Evolutionary conservation across 768 basidiomycete species (phyloP), one percentile per base, ranked within the genome.

Genomic region (Rhodotorula sphaerocarpa): DNA sequence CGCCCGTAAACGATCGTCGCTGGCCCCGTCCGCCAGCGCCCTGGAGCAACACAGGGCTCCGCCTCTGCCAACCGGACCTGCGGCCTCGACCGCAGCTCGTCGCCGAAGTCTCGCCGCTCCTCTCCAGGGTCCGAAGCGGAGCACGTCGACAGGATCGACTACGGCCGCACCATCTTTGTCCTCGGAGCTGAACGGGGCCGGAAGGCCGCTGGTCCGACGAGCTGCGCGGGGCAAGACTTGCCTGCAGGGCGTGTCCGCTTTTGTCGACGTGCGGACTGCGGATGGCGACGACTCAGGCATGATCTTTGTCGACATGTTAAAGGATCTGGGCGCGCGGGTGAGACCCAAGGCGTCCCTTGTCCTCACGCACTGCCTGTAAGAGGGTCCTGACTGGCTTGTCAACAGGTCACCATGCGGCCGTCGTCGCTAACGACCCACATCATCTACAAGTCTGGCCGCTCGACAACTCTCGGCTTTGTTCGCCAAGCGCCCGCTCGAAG

Each of bases 251-350:
- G 90, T 89, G 58, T 79, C 81, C 3, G 83, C 90, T 14, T 91
- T 88, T 70, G 89, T 92, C 51, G 90, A 92, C 72, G 87, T 93
- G 31, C 73, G 79, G 65, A 83, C 82, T 18, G 81, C 80, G 39
- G 83, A 84, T 61, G 88, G 86, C 0, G 87, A 88, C 56, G 84
- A 92, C 70, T 87, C 87, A 1, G 85, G 87, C 0, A 81, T 81
- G 30, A 75, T 90, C 69, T 92, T 92, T 70, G 81, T 84, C 20
- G 87, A 91, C 51, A 88, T 91, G 85, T 74, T 92, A 67, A 81
- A 81, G 67, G 79, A 80, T 34, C 76, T 90, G 15, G 91, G 90
- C 25, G 90, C 90, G 47, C 83, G 82, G 79, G 90, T 90, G 66
- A 63, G 81, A 73, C 14, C 25, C 28, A 14, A 53, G 43, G 43